Base-by-base conservation (phyloP, 371 early-diverging fungal genomes). In the Encephalitozoon cuniculi region DNA sequence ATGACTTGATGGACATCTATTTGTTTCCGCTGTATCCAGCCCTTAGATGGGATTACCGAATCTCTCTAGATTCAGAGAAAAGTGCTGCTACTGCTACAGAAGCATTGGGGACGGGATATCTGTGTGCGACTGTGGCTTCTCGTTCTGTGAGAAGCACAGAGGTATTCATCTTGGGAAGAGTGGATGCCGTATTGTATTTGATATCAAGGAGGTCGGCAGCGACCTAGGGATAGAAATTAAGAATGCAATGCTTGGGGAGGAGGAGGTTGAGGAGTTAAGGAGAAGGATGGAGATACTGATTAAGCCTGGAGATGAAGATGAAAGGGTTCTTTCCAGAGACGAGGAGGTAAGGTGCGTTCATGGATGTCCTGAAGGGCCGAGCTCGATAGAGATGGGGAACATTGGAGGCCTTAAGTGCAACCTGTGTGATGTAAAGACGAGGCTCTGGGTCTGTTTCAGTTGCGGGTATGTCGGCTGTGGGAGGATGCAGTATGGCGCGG, bases 371-470 rank as follows among this genome's bases (percentile, higher is more conserved):
- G 63, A 32, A 54, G 11, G 23, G 9, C 11, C 51, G 37, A 25
- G 44, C 18, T 2, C 25, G 11, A 34, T 63, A 25, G 23, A 39
- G 2, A 30, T 71, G 3, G 53, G 34, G 12, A 44, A 40, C n/a
- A 12, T 68, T 8, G 49, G 68, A 23, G 55, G 23, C 0, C 11
- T 32, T 2, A 70, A 49, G 46, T 85, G 85, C 63, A 44, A 90
- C 72, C 93, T 94, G 18, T 98, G 99, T 82, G 95, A 94, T 0
- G 85, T 95, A 40, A 88, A 87, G 1, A 87, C 84, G n/a, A 89
- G 89, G 69, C 81, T 89, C 5, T 90, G 89, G 89, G 79, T 88
- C 8, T 90, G 90, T 77, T 64, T 89, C 32, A 81, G 78, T 0
- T 90, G 90, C 79, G 88, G 88, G 34, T 86, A 86, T 66, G 63